These are phyloP conservation scores for Cylindrotheca fusiformis DNA, from an alignment of 108 stramenopile genomes.

Conservation along the genomic window DNA sequence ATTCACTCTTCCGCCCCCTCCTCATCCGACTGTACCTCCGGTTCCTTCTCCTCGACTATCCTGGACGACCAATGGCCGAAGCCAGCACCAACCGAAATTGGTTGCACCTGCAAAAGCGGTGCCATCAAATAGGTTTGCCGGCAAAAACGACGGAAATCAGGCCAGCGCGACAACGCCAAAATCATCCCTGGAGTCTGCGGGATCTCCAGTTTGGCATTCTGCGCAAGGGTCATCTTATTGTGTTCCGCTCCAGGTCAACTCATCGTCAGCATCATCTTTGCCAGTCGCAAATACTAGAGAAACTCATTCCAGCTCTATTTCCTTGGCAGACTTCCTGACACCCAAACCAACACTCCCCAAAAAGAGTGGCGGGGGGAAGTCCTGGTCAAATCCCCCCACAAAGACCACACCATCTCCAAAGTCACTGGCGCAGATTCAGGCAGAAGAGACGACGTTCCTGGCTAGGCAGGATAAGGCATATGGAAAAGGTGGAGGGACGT, in stretches of 20 bases:
- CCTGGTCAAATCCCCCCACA: background rate
- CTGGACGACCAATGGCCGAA: background rate
- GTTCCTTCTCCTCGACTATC: constrained; percentile 1
- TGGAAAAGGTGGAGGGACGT: constrained; percentile 38
- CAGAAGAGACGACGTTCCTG: constrained; percentile 61
- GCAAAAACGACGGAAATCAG: background rate
- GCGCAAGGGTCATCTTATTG: constrained; percentile 17
- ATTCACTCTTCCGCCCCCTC: constrained; percentile 41
- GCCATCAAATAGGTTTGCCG: background rate
- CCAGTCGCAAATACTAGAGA: background rate
- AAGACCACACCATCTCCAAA: constrained; percentile 6
- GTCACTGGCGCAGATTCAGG: constrained; percentile 53
- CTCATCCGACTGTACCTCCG: constrained; percentile 25
- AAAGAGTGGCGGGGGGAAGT: constrained; percentile 3
- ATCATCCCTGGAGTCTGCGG: background rate
- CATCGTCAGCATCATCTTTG: constrained; percentile 5
- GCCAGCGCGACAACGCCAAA: background rate
- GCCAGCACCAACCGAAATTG: background rate
- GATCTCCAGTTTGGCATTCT: constrained; percentile 6
- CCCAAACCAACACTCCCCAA: constrained; percentile 9
- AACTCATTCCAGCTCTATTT: constrained; percentile 4
- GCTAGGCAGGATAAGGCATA: constrained; percentile 48
- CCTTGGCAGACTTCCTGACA: constrained; percentile 25
- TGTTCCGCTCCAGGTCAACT: constrained; percentile 11
- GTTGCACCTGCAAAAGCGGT: background rate